These are phyloP conservation scores for Microascus cirrosus DNA, from an alignment of 2,329 filamentous ascomycete genomes.

Conservation along the genomic window DNA sequence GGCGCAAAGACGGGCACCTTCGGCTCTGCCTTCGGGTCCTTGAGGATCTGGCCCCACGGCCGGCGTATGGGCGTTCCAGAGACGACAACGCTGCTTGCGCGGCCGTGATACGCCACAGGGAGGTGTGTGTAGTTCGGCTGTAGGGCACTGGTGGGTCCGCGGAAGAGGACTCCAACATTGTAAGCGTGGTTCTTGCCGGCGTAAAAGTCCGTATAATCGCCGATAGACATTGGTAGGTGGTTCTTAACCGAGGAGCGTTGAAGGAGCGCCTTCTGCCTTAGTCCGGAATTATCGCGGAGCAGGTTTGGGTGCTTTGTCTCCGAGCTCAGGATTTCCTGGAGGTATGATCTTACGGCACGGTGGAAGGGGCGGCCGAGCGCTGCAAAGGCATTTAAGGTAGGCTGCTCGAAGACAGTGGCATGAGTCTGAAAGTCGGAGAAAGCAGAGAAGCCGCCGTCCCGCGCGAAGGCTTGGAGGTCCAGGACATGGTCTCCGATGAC, in stretches of 20 bases:
- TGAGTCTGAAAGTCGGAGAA: slow-evolving; percentile 5
- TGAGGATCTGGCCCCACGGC: slow-evolving; percentile 53
- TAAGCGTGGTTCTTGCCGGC: neutral
- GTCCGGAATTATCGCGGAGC: slow-evolving; percentile 22
- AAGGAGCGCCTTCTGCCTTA: slow-evolving; percentile 17
- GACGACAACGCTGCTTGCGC: slow-evolving; percentile 57
- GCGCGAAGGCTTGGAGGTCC: slow-evolving; percentile 33
- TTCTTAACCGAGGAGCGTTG: slow-evolving; percentile 38
- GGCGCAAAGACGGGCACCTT: slow-evolving; percentile 1
- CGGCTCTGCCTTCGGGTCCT: slow-evolving; percentile 1
- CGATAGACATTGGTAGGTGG: slow-evolving; percentile 33
- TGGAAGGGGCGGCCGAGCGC: slow-evolving; percentile 15
- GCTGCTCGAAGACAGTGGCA: slow-evolving; percentile 18
- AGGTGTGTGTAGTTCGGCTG: slow-evolving; percentile 66
- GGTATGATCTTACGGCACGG: slow-evolving; percentile 52
- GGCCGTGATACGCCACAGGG: slow-evolving; percentile 63
- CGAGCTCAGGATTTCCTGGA: slow-evolving; percentile 46
- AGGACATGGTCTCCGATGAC: slow-evolving; percentile 58
- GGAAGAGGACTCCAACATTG: slow-evolving; percentile 39
- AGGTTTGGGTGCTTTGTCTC: slow-evolving; percentile 25
- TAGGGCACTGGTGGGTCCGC: slow-evolving; percentile 52
- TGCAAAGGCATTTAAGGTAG: slow-evolving; percentile 27
- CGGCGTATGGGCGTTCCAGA: slow-evolving; percentile 56
- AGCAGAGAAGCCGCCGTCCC: slow-evolving; percentile 7
- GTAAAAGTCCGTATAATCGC: slow-evolving; percentile 1